Base-by-base conservation (phyloP, 208 protist species). In the Trypanosoma conorhini region DNA sequence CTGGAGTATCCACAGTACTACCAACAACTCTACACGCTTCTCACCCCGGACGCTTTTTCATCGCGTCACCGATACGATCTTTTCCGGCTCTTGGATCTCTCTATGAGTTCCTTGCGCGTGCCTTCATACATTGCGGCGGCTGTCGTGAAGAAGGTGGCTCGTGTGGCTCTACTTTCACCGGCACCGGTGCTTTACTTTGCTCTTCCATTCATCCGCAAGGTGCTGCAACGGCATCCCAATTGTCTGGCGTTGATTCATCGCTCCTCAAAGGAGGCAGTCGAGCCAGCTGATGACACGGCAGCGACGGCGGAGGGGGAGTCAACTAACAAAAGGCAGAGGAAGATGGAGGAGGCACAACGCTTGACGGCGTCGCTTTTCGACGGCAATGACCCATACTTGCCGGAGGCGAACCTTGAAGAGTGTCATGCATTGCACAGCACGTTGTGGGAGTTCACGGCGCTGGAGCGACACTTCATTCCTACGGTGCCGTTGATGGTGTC, bases 1-100 rank as follows among this genome's bases (percentile, higher is more conserved):
- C 77, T 97, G 15, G 90, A 97, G 81, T 96, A 96, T 62, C 93
- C 93, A 7, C 71, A 92, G 35, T 97, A 91, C 77, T 97, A 95
- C 77, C 79, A 94, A 68, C 89, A 97, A 67, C 81, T 97, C 26
- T 97, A 97, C 82, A 85, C 79, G 40, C 80, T 96, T 31, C 76
- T 97, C 67, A 93, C 87, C 1, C 66, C 91, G 2, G 88, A 94
- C 68, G 77, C 76, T 17, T 95, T 95, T 71, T 68, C 87, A 15
- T 95, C 91, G n/a, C 82, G 88, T 3, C 87, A 97, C 62, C 87
- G 93, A 26, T 92, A 92, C 77, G 82, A 91, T 54, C 74, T 97
- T 10, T 97, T 97, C 69, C 85, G 84, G 24, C 68, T 97, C 33
- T 66, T 96, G 15, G 83, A 95, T 77, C 67, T 95, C 13, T 96